Conservation (phyloP, 768 basidiomycete genomes). For the Chalciporus pseudorubinellus region DNA sequence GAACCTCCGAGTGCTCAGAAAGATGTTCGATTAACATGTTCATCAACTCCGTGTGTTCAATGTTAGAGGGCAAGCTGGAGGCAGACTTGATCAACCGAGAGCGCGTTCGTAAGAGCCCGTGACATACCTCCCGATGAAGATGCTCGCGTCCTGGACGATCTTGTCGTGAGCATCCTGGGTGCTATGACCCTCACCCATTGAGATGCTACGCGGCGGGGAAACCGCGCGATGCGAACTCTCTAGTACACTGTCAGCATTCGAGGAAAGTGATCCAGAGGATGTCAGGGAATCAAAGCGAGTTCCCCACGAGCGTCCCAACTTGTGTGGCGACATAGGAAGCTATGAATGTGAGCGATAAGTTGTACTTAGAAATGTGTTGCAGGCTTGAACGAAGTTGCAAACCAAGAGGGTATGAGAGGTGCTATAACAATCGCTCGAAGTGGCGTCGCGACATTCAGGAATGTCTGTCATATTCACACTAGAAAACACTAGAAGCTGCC, state of each 20-base stretch:
- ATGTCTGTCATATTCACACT: conserved; percentile 20
- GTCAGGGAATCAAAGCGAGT: conserved; percentile 69
- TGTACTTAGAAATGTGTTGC: conserved; percentile 20
- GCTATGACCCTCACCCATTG: conserved; percentile 31
- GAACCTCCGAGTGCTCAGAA: conserved; percentile 61
- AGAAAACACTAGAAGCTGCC: conserved; percentile 4
- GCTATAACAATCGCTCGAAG: conserved; percentile 16
- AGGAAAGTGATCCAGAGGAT: conserved; percentile 46
- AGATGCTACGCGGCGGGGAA: conserved; percentile 15
- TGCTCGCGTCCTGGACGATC: conserved; percentile 70
- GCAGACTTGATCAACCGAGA: conserved; percentile 9
- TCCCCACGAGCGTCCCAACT: conserved; percentile 57
- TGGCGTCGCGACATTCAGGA: conserved; percentile 22
- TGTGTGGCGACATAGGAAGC: conserved; percentile 45
- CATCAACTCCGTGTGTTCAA: conserved; percentile 63
- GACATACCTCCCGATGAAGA: conserved; percentile 79
- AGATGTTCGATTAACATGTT: conserved; percentile 63
- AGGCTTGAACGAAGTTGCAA: conserved; percentile 2
- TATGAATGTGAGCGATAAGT: conserved; percentile 13
- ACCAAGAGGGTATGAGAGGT: conserved; percentile 4
- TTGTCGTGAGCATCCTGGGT: conserved; percentile 39
- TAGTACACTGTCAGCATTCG: conserved; percentile 25
- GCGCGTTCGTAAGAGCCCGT: background rate
- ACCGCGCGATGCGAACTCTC: conserved; percentile 9
- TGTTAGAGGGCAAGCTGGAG: conserved; percentile 62